phyloP scores from a whole-genome alignment of 495 filamentous ascomycete genomes.

The Neohortaea acidophila region DNA sequence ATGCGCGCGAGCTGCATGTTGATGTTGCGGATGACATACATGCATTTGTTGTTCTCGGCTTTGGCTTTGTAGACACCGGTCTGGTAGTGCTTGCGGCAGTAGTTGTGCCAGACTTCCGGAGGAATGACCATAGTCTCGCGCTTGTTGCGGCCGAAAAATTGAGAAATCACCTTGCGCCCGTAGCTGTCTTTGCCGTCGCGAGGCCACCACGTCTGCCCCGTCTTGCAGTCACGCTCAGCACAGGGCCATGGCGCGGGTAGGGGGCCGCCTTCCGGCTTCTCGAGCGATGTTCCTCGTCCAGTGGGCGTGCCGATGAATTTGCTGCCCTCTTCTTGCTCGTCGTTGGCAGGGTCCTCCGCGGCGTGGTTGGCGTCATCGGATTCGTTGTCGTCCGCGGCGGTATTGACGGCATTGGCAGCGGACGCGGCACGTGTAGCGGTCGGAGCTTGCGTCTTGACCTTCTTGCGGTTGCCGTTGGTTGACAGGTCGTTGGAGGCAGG shows the following conservation, averaged over 20 bases:
- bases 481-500: no score
- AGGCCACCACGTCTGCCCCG: slow-evolving; percentile 10
- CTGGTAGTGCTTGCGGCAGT: slow-evolving; percentile 80
- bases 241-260: slow-evolving; percentile 10
- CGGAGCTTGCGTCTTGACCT: no score
- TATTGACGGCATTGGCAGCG: no score
- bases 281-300: slow-evolving; percentile 2
- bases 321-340: no score
- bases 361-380: no score
- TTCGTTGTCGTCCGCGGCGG: no score
- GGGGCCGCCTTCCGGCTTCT: slow-evolving; percentile 1
- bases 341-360: no score
- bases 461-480: no score
- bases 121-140: slow-evolving; percentile 53
- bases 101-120: slow-evolving; percentile 38
- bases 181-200: not conserved
- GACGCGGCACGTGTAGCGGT: no score
- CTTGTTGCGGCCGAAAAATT: slow-evolving; percentile 86
- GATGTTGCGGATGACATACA: slow-evolving; percentile 3
- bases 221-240: slow-evolving; percentile 9
- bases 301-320: slow-evolving; percentile 4
- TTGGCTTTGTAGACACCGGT: slow-evolving; percentile 2
- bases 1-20: slow-evolving; percentile 7
- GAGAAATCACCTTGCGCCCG: slow-evolving; percentile 59
- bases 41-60: not conserved